Evolutionary conservation across 345 rosid species (phyloP).

Genomic region (Pistacia vera): DNA sequence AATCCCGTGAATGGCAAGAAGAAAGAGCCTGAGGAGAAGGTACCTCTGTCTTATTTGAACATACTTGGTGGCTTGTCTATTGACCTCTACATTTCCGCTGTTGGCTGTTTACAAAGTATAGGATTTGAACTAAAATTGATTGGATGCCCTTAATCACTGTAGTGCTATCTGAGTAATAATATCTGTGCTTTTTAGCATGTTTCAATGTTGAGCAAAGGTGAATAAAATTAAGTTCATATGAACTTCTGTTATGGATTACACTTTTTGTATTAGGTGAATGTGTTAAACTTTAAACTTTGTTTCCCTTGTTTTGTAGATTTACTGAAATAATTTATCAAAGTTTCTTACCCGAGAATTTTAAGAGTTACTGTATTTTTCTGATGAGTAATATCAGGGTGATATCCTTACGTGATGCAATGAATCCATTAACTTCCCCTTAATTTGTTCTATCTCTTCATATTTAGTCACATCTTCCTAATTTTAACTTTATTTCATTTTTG

Average conservation of each 20-base stretch:
- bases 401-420: no score
- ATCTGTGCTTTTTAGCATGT: background rate
- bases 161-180: background rate
- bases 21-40: slow-evolving; percentile 94
- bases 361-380: background rate
- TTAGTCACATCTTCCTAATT: background rate
- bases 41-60: slow-evolving; percentile 16
- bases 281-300: no score
- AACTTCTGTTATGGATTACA: no score
- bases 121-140: background rate
- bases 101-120: background rate
- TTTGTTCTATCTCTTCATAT: background rate
- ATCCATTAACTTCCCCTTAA: background rate
- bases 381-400: no score
- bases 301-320: no score
- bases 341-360: no score
- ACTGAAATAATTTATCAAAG: no score
- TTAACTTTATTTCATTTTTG: background rate
- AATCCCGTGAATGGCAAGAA: slow-evolving; percentile 51
- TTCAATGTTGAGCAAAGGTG: background rate
- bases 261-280: no score
- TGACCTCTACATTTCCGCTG: background rate
- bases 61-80: background rate
- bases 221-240: no score
- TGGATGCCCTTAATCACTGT: background rate